Percentiles rank a stretch among this genome's conserved stretches.
These are phyloP conservation scores for Iris pallida DNA, from an alignment of 116 monocot species.

Conservation along the genomic window DNA sequence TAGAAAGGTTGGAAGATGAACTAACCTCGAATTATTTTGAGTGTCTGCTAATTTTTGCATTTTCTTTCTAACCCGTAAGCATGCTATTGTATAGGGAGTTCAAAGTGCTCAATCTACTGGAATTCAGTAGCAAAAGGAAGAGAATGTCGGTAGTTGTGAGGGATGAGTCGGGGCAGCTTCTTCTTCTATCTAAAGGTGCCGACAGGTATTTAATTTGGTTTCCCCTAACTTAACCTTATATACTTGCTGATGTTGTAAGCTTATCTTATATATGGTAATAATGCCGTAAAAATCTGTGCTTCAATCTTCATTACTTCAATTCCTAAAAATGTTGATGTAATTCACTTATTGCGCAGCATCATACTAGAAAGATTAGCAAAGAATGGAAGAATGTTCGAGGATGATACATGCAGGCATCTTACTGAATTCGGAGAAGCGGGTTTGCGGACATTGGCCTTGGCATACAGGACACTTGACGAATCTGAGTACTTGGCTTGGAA, in stretches of 20 bases:
- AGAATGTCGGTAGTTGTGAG: constrained; percentile 48
- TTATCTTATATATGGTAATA: no score
- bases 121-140: constrained; percentile 52
- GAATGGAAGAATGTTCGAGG: constrained; percentile 30
- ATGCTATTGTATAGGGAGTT: constrained; percentile 28
- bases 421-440: constrained; percentile 47
- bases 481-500: constrained; percentile 33
- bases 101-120: constrained; percentile 47
- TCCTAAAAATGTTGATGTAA: constrained; percentile 11
- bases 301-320: not conserved
- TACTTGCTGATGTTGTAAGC: no score
- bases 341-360: constrained; percentile 15
- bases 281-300: not conserved
- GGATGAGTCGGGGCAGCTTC: constrained; percentile 36
- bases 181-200: constrained; percentile 49
- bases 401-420: constrained; percentile 30
- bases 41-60: not conserved
- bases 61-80: not conserved
- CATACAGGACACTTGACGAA: constrained; percentile 24
- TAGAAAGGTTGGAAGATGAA: constrained; percentile 29
- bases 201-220: constrained; percentile 26
- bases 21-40: not conserved
- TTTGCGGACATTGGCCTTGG: constrained; percentile 30
- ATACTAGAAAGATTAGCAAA: constrained; percentile 38
- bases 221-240: not conserved